Evolutionary conservation across 2,329 filamentous ascomycete genomes (phyloP), one percentile per base, ranked within the genome.

Genomic region (Keithomyces neogunnii): DNA sequence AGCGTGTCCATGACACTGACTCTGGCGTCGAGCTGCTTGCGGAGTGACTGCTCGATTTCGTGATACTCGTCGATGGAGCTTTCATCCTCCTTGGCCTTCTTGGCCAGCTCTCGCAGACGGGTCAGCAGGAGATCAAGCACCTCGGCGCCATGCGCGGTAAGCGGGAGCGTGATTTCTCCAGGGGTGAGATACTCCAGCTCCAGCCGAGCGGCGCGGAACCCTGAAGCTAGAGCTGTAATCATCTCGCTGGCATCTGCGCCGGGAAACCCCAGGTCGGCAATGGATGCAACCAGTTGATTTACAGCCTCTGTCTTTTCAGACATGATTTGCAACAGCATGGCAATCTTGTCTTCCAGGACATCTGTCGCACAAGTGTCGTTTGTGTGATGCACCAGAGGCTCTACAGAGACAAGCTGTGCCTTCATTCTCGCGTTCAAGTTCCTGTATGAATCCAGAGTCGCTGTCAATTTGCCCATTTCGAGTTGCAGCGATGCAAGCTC

Each of bases 131-230:
- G 69, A 51, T 80, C 77, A 0, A 85, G 70, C 0, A 84, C 71
- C 48, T 78, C 72, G 1, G 75, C 75, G 2, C 80, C 80, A 47
- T 74, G 74, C 0, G 74, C 73, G 0, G 72, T 73, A 0, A 81
- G 66, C 0, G 79, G 77, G 0, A 81, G 69, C 0, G 71, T 59
- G n/a, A 76, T 67, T 60, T 84, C 81, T 5, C 80, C 81, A 0
- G 81, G 81, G 0, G 74, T 77, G 26, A 84, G 70, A 58, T 83
- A 83, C 62, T 84, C 81, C 2, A 84, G 73, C 57, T 84, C 80
- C 0, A 84, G 66, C 1, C 81, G 74, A 1, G 80, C 81, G 2
- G 74, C 63, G 26, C 80, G 76, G 65, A 85, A 78, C 2, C 74
- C 71, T 2, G 68, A 55, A 0, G 70, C 62, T 10, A 85, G 70